phyloP scores from a whole-genome alignment of 495 filamentous ascomycete genomes.

The Hyaloscypha hepaticicola region DNA sequence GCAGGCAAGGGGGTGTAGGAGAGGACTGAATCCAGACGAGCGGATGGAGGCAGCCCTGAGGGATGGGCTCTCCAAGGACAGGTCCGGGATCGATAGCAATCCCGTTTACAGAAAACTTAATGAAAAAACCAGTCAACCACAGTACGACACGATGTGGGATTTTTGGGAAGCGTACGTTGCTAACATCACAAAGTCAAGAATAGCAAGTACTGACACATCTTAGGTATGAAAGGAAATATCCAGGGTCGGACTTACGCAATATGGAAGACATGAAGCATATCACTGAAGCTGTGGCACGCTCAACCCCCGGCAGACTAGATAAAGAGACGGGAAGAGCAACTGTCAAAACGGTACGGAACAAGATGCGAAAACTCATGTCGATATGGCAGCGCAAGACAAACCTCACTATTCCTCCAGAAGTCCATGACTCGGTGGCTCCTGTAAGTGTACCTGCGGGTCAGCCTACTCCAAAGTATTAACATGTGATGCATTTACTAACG shows the following conservation, averaged over 20 bases:
- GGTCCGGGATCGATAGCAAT: constrained; percentile 16
- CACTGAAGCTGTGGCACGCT: constrained; percentile 13
- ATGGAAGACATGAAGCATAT: constrained; percentile 22
- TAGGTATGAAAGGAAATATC: constrained; percentile 16
- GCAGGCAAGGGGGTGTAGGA: constrained; percentile 1
- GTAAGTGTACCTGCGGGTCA: constrained; percentile 14
- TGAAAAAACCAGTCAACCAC: constrained; percentile 15
- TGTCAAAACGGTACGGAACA: constrained; percentile 17
- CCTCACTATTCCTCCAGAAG: constrained; percentile 10
- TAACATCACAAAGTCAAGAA: constrained; percentile 19
- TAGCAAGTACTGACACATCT: constrained; percentile 14
- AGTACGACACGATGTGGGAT: constrained; percentile 16
- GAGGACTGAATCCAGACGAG: constrained; percentile 13
- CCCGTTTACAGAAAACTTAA: constrained; percentile 21
- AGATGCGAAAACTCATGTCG: constrained; percentile 19
- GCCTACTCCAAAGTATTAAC: constrained; percentile 18
- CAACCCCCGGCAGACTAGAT: constrained; percentile 15
- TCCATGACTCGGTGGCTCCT: constrained; percentile 15
- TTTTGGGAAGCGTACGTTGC: constrained; percentile 17
- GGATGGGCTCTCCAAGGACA: constrained; percentile 14
- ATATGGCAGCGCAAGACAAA: constrained; percentile 7
- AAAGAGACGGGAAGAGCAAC: constrained; percentile 18
- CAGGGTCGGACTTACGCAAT: constrained; percentile 9
- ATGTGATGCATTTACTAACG: constrained; percentile 15
- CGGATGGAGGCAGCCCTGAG: constrained; percentile 13